Base-by-base conservation (phyloP, 192 early-diverging fungal genomes). In the Coemansia sp. region DNA sequence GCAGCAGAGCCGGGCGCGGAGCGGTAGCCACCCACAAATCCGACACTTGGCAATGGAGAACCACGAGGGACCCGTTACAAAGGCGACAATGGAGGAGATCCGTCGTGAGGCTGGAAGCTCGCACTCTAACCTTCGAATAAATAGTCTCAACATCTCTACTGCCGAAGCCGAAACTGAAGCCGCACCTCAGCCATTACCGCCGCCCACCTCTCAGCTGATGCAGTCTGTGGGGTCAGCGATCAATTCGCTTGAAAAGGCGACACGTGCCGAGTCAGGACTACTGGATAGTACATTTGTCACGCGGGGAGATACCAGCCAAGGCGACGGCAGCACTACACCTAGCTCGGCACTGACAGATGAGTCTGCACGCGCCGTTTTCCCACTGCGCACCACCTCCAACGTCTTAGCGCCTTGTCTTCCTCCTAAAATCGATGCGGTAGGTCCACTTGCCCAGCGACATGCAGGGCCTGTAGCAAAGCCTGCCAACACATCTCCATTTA, bases 41-140 rank as follows among this genome's bases (percentile, higher is more conserved):
- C 68, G 77, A 8, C 77, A 80, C 59, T 56, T 80, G 61, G 77
- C 77, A n/a, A 71, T 80, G 77, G 77, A 80, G 60, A 66, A 69
- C 73, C 77, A 71, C 66, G 66, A 53, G 21, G 77, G 77, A 23
- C 77, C 77, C 6, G 72, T 80, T 53, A 74, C 68, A 28, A 74
- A 73, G 33, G 77, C 77, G 38, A 80, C 77, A 34, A 80, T 80
- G 77, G 77, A 80, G 18, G 77, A 80, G 66, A 80, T 80, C 60
- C 77, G 77, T 13, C 72, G 77, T 40, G 77, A 80, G 23, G 71
- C 77, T n/a, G 53, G 65, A 16, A 64, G 69, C 59, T 65, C 68
- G 23, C 56, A 60, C n/a, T 75, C 72, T 10, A 80, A 72, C 60
- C 48, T 80, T 24, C 56, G 65, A 43, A 80, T 80, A 28, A 80